phyloP scores from a whole-genome alignment of 2,329 filamentous ascomycete species.

The Trichothecium sympodiale region DNA sequence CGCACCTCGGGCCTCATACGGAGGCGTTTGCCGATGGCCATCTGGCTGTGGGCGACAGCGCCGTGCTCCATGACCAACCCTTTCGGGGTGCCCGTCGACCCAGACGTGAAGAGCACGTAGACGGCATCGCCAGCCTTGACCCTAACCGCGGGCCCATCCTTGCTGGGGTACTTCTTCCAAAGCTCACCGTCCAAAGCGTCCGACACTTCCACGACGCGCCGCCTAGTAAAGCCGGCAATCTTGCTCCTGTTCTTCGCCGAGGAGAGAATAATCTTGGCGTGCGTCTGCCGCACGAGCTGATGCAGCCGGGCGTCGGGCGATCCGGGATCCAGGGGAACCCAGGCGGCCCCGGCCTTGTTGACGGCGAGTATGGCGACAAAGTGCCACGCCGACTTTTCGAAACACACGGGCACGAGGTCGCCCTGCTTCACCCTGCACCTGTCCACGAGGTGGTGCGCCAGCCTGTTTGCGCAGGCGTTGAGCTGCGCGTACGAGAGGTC shows the following conservation, averaged over 20 bases:
- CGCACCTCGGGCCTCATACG: conserved; percentile 7
- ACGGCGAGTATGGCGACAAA: conserved; percentile 6
- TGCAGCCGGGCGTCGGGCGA: conserved; percentile 1
- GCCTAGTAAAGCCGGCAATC: no score
- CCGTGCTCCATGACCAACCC: conserved; percentile 10
- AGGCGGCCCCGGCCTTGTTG: conserved; percentile 5
- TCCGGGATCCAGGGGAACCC: conserved; percentile 3
- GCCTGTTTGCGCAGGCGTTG: neutral
- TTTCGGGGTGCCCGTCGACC: conserved; percentile 12
- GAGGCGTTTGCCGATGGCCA: conserved; percentile 9
- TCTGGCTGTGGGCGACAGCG: conserved; percentile 8
- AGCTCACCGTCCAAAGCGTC: no score
- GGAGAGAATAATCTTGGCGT: neutral
- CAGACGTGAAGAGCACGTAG: conserved; percentile 13
- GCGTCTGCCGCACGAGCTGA: no score
- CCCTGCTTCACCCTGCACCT: neutral
- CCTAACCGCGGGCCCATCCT: no score
- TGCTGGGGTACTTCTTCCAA: no score
- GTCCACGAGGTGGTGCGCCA: neutral
- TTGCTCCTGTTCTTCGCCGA: neutral
- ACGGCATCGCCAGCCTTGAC: conserved; percentile 3
- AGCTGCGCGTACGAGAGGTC: neutral
- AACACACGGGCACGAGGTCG: no score
- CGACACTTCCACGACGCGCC: no score
- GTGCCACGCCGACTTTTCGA: conserved; percentile 3